These are phyloP conservation scores for Amanita jacksonii DNA, from an alignment of 768 basidiomycete genomes.

Conservation along the genomic window DNA sequence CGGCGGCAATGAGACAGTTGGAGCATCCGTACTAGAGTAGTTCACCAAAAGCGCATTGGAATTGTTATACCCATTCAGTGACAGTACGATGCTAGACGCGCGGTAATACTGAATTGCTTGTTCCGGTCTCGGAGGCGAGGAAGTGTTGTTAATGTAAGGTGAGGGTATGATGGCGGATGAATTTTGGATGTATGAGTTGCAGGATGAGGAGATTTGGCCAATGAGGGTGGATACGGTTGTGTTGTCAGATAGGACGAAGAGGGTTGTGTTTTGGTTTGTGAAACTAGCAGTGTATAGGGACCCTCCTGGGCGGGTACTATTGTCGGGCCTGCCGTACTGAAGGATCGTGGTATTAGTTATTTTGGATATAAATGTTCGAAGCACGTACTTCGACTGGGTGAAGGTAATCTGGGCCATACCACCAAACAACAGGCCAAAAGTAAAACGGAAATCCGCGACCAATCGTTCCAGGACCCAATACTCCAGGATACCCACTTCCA, in stretches of 20 bases:
- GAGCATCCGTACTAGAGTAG: constrained; percentile 23
- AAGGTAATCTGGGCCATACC: constrained; percentile 18
- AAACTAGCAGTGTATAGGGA: constrained; percentile 35
- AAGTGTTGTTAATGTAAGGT: constrained; percentile 21
- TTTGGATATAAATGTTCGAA: not conserved
- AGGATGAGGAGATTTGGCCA: constrained; percentile 30
- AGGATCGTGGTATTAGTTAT: not conserved
- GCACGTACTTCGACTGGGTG: constrained; percentile 5
- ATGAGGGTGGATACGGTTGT: constrained; percentile 36
- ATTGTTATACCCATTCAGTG: constrained; percentile 61
- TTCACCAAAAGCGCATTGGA: constrained; percentile 36
- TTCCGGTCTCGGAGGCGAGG: constrained; percentile 32
- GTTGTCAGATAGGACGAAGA: constrained; percentile 40
- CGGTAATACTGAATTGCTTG: constrained; percentile 63
- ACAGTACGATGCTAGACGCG: constrained; percentile 50
- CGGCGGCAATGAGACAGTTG: constrained; percentile 41
- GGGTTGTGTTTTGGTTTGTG: constrained; percentile 31
- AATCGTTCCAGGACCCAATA: constrained; percentile 32
- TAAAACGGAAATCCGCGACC: constrained; percentile 51
- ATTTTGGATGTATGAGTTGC: constrained; percentile 20
- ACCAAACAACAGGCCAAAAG: constrained; percentile 59
- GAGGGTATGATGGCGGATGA: constrained; percentile 15
- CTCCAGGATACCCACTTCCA: constrained; percentile 57
- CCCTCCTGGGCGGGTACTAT: constrained; percentile 43
- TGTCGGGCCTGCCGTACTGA: constrained; percentile 17